Conservation (phyloP, 176 grass and related monocot genomes). For the Melocanna baccifera region DNA sequence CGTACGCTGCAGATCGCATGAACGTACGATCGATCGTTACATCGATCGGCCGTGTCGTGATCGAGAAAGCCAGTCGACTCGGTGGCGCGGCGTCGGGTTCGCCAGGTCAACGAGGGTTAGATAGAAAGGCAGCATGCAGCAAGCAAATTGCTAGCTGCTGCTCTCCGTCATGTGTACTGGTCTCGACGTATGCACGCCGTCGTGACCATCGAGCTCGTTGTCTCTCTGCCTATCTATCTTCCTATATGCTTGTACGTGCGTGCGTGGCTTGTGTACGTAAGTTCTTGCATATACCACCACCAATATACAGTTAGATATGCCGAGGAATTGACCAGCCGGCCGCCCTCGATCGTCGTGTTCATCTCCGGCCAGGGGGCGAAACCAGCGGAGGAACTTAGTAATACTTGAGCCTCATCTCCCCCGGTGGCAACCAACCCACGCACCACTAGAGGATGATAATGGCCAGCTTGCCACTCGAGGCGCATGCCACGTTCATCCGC, state of each 20-base stretch:
- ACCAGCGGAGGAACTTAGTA: no score
- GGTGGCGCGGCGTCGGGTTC: not conserved
- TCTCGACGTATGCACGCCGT: not conserved
- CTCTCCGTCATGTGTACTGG: not conserved
- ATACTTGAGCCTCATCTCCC: no score
- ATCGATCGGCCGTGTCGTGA: not conserved
- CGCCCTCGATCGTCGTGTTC: slow-evolving; percentile 19
- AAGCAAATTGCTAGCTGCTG: not conserved
- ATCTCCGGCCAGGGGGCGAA: no score
- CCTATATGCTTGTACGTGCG: not conserved
- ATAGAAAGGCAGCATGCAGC: not conserved
- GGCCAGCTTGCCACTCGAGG: no score
- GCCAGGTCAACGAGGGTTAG: not conserved
- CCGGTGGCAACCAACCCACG: no score
- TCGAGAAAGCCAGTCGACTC: not conserved
- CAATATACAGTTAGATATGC: not conserved
- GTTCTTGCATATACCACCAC: not conserved
- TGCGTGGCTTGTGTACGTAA: not conserved
- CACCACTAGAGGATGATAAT: no score
- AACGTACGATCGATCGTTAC: not conserved
- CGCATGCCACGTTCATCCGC: no score
- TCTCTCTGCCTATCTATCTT: not conserved
- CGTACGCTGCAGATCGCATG: not conserved
- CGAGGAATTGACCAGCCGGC: not conserved
- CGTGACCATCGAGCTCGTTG: not conserved